A percentile compares a stretch with the other conserved stretches of the same genome.
phyloP scores from a whole-genome alignment of 2,329 filamentous ascomycete genomes.

The Aspergillus sp. region DNA sequence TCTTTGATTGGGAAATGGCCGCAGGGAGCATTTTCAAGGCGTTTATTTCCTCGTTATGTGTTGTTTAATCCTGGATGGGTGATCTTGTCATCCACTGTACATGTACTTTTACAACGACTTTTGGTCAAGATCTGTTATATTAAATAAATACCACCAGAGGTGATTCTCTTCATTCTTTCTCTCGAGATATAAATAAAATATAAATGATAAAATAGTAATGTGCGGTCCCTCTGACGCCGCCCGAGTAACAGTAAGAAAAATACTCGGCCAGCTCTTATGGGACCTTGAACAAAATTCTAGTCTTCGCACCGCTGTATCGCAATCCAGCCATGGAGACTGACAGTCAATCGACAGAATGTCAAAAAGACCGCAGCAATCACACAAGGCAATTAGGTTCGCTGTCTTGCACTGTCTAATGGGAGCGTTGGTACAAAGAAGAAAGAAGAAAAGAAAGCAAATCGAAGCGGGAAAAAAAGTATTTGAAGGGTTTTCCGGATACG shows the following conservation, averaged over 20 bases:
- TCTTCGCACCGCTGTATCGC: constrained; percentile 61
- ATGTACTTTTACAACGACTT: constrained; percentile 30
- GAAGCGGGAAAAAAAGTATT: constrained; percentile 13
- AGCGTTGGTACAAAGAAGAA: constrained; percentile 56
- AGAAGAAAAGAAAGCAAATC: constrained; percentile 24
- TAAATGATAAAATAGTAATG: constrained; percentile 41
- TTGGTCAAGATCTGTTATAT: constrained; percentile 14
- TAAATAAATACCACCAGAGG: constrained; percentile 17
- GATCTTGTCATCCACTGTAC: constrained; percentile 17
- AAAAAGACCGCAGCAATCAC: constrained; percentile 45
- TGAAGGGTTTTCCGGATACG: background rate
- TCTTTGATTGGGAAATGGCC: constrained; percentile 14
- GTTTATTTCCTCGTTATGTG: constrained; percentile 23
- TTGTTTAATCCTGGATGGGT: constrained; percentile 13
- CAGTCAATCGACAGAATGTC: constrained; percentile 66
- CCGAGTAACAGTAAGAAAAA: constrained; percentile 60
- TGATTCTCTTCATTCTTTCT: constrained; percentile 9
- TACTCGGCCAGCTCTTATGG: constrained; percentile 72
- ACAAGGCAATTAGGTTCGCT: constrained; percentile 47
- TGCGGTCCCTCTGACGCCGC: constrained; percentile 81
- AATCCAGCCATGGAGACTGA: constrained; percentile 58
- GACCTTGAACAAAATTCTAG: constrained; percentile 46
- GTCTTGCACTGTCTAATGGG: constrained; percentile 83
- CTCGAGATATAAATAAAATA: constrained; percentile 5
- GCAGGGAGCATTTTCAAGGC: constrained; percentile 33